Evolutionary conservation across 108 stramenopile genomes (phyloP).

Genomic region (Fragilariopsis cylindrus): DNA sequence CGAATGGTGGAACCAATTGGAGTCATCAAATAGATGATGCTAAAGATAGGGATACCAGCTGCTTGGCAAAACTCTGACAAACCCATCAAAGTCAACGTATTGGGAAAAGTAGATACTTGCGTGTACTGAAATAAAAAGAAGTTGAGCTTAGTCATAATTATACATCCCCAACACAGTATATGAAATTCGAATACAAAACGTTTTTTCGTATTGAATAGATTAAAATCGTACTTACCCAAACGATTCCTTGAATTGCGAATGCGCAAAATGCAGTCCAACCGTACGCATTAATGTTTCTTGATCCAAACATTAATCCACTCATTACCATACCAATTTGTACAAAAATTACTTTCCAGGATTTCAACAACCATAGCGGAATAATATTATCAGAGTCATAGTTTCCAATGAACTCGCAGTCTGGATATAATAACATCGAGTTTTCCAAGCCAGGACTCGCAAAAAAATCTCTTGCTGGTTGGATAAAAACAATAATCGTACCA

Average conservation of each 20-base stretch:
- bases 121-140: background rate
- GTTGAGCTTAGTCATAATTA: background rate
- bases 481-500: background rate
- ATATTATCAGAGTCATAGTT: background rate
- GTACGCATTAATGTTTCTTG: too few species aligned
- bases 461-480: background rate
- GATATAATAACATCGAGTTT: background rate
- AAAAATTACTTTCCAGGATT: background rate
- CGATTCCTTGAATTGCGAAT: background rate
- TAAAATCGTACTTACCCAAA: slow-evolving; percentile 5
- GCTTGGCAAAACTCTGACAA: background rate
- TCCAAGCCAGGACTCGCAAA: background rate
- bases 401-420: background rate
- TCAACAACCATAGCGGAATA: slow-evolving; percentile 2
- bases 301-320: background rate
- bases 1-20: slow-evolving; percentile 1
- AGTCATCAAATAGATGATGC: background rate
- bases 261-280: background rate
- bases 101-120: background rate
- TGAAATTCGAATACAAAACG: background rate
- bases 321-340: background rate
- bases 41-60: background rate
- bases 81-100: slow-evolving; percentile 2
- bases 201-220: background rate
- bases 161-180: background rate